phyloP scores from a whole-genome alignment of 371 early-diverging fungal genomes.

The Haplosporangium sp. region DNA sequence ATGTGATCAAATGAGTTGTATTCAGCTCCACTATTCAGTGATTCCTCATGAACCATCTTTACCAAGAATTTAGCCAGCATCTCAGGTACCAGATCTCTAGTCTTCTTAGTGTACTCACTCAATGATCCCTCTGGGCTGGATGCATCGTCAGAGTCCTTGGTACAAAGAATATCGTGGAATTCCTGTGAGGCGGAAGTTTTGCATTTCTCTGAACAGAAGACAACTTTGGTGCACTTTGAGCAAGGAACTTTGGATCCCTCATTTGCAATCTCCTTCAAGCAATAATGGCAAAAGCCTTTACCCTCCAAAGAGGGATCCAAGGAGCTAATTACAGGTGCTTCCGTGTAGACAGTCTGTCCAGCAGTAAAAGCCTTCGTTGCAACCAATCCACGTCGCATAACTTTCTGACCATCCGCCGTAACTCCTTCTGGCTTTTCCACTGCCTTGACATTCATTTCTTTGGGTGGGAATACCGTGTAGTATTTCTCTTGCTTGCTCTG shows the following conservation, averaged over 20 bases:
- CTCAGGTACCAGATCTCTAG: slow-evolving; percentile 69
- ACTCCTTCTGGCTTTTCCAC: slow-evolving; percentile 64
- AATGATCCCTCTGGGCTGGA: slow-evolving; percentile 21
- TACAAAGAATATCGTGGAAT: slow-evolving; percentile 78
- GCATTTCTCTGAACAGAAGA: slow-evolving; percentile 78
- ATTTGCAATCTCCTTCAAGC: slow-evolving; percentile 65
- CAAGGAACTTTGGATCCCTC: slow-evolving; percentile 58
- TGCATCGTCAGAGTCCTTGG: slow-evolving; percentile 26
- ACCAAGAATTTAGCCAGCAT: slow-evolving; percentile 82
- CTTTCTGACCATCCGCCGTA: slow-evolving; percentile 56
- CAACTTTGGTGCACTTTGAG: slow-evolving; percentile 63
- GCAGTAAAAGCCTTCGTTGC: slow-evolving; percentile 74
- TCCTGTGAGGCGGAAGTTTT: slow-evolving; percentile 61
- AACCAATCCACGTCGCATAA: slow-evolving; percentile 68
- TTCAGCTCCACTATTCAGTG: slow-evolving; percentile 56
- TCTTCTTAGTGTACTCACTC: slow-evolving; percentile 55
- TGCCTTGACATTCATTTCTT: slow-evolving; percentile 76
- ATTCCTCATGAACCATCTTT: slow-evolving; percentile 79
- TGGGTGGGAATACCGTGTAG: slow-evolving; percentile 83
- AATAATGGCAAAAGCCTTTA: slow-evolving; percentile 72
- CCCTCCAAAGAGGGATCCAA: slow-evolving; percentile 69
- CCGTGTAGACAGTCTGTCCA: slow-evolving; percentile 79
- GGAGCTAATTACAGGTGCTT: slow-evolving; percentile 77
- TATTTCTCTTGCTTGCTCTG: slow-evolving; percentile 77
- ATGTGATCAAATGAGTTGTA: slow-evolving; percentile 84